These are phyloP conservation scores for Thalassiosira livingstoniorum DNA, from an alignment of 352 stramenopile species.

Conservation along the genomic window DNA sequence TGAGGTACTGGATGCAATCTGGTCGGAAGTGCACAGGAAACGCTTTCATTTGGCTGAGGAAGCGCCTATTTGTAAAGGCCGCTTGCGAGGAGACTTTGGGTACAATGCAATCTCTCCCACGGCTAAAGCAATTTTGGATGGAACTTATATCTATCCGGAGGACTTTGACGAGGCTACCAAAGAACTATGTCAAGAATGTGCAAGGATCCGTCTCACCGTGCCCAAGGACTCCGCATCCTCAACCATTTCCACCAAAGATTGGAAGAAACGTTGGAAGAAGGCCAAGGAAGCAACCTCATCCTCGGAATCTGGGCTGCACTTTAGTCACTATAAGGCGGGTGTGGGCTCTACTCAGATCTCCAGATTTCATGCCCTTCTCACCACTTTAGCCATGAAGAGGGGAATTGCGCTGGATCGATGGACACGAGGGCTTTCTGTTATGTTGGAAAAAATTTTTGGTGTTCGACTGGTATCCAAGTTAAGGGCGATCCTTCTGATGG, in stretches of 20 bases:
- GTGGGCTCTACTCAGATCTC: neutral
- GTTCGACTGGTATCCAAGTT: too few species aligned
- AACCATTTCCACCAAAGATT: neutral
- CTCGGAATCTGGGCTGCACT: neutral
- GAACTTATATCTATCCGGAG: neutral
- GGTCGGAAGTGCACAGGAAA: slow-evolving; percentile 5
- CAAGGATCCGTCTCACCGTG: neutral
- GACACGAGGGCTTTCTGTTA: too few species aligned
- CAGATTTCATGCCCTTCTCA: neutral
- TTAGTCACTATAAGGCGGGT: neutral
- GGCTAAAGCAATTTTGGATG: neutral
- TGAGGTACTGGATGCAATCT: slow-evolving; percentile 6
- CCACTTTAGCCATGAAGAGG: too few species aligned
- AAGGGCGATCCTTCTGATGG: too few species aligned
- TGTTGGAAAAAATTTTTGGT: too few species aligned
- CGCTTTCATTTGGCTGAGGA: slow-evolving; percentile 16
- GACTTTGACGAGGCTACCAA: neutral
- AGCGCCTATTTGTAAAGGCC: neutral
- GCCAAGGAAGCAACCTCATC: slow-evolving; percentile 14
- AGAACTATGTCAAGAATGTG: neutral
- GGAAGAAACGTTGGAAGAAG: neutral
- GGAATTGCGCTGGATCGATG: too few species aligned
- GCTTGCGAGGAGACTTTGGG: neutral
- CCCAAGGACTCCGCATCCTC: neutral
- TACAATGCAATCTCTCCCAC: neutral